A percentile compares a stretch with the other conserved stretches of the same genome.
Conservation (phyloP, 768 basidiomycete species). For the Melanogaster broomeanus region DNA sequence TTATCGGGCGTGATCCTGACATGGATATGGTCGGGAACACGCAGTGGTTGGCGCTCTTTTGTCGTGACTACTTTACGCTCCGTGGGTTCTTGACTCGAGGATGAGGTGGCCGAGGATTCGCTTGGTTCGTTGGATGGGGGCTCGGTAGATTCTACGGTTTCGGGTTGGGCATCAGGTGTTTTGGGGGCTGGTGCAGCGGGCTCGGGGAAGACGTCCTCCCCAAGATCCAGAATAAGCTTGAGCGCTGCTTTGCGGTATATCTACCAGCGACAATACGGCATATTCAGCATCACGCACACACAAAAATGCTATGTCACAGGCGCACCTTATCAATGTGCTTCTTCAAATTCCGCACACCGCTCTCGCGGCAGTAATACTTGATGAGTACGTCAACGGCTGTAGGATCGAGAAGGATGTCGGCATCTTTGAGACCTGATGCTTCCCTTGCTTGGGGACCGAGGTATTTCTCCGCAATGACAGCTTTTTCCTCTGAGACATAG, state of each 20-base stretch:
- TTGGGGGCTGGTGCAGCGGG: conserved; percentile 36
- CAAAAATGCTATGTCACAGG: not conserved
- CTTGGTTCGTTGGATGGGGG: conserved; percentile 42
- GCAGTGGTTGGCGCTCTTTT: conserved; percentile 73
- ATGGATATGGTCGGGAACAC: conserved; percentile 76
- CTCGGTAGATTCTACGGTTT: conserved; percentile 54
- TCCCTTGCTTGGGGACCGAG: conserved; percentile 94
- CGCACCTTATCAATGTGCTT: conserved; percentile 96
- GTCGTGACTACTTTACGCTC: conserved; percentile 69
- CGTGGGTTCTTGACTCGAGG: conserved; percentile 21
- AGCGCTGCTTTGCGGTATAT: conserved; percentile 96
- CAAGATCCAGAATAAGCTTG: conserved; percentile 87
- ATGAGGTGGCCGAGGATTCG: conserved; percentile 14
- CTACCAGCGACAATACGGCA: conserved; percentile 39
- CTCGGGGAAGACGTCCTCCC: conserved; percentile 84
- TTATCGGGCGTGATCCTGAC: conserved; percentile 84
- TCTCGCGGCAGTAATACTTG: conserved; percentile 97
- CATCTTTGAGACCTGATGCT: conserved; percentile 80
- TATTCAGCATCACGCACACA: not conserved
- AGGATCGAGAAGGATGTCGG: conserved; percentile 78
- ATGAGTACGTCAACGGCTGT: conserved; percentile 85
- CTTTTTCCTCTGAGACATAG: conserved; percentile 93
- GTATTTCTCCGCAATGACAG: conserved; percentile 83
- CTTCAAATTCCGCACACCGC: conserved; percentile 95
- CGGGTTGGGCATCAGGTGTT: conserved; percentile 18